Evolutionary conservation across 192 early-diverging fungal species (phyloP), one percentile per base, ranked within the genome.

Genomic region (Thoreauomyces humboldtii): DNA sequence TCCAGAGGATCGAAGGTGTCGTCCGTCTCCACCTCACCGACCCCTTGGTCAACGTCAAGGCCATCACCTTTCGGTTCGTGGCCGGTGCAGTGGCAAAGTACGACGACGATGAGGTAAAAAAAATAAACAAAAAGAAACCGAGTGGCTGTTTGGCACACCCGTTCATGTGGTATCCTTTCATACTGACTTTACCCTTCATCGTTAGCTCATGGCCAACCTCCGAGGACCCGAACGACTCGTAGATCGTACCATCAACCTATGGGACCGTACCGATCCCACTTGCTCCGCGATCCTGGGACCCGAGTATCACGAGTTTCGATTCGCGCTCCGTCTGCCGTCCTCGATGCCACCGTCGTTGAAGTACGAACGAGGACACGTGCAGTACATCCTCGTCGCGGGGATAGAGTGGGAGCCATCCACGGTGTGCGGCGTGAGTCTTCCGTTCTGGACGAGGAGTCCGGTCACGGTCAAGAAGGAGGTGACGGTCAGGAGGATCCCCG

Each of bases 331-430:
- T 15, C 17, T 67, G 1, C 65, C 65, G 2, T 31, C 17, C 45
- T 46, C 48, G 32, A 67, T 67, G 65, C 65, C 65, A 19, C 56
- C 65, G 11, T 67, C 65, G 31, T 15, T 67, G 46, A 24, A 32
- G 17, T 67, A 24, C 55, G 17, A n/a, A 33, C 56, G 47, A 32
- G 57, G 55, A 7, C 65, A 67, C n/a, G 57, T 67, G 6, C 65
- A 67, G 32, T 67, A 67, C 55, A 58, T 67, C 56, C 65, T 67
- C 21, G 65, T 67, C 21, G 65, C 65, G 12, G 29, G 56, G 5
- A 34, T 67, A 32, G 32, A 59, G 5, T 67, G 55, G 55, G 57
- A 67, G 56, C 4, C 44, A 9, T 15, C 14, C 45, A 59, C 65
- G n/a, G n/a, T 34, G 0, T 67, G 54, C 46, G 65, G 65, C 33